phyloP scores from a whole-genome alignment of 208 protist genomes.

The Crithidia mellificae region DNA sequence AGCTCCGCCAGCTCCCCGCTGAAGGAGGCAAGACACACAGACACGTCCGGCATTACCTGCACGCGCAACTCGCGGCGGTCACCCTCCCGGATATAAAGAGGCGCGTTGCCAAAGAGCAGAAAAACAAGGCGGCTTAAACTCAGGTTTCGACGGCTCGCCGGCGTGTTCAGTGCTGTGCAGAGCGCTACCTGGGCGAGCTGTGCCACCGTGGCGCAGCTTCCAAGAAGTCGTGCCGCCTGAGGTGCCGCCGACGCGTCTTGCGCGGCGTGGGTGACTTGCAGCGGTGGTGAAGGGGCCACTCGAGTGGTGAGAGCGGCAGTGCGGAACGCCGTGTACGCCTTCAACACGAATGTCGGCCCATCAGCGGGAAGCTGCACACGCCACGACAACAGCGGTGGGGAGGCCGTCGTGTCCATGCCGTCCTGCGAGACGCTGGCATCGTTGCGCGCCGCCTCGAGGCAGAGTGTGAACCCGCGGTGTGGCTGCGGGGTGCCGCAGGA shows the following conservation, averaged over 20 bases:
- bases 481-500: no score
- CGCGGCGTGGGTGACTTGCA: no score
- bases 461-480: no score
- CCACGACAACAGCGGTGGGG: not conserved
- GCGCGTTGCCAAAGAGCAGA: not conserved
- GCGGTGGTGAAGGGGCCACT: no score
- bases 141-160: no score
- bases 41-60: not conserved
- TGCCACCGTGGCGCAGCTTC: conserved; percentile 2
- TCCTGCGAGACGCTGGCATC: not conserved
- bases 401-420: not conserved
- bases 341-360: not conserved
- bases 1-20: not conserved
- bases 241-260: no score
- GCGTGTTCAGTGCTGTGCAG: not conserved
- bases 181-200: conserved; percentile 11
- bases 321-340: conserved; percentile 6
- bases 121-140: not conserved
- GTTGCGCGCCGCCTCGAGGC: no score
- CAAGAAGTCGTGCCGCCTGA: not conserved
- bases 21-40: not conserved
- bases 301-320: not conserved
- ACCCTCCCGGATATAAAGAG: not conserved
- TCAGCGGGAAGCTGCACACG: not conserved
- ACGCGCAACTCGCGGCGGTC: not conserved